Conservation (phyloP, 345 rosid genomes). For the Euclidium syriacum region DNA sequence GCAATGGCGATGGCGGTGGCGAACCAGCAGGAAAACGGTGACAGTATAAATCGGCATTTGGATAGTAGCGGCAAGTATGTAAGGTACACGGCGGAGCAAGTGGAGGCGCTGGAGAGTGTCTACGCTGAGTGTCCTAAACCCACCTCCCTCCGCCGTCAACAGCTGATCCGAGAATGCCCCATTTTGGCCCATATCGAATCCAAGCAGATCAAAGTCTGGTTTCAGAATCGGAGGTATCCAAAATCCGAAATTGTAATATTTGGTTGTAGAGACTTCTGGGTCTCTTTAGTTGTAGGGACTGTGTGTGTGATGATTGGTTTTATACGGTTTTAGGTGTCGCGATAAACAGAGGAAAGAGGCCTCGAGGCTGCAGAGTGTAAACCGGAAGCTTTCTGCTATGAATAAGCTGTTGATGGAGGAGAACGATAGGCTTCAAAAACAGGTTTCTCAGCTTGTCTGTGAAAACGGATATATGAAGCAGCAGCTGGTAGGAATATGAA, state of each 20-base stretch:
- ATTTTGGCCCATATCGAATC: constrained; percentile 34
- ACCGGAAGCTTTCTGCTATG: constrained; percentile 86
- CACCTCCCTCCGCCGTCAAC: constrained; percentile 31
- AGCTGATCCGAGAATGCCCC: constrained; percentile 34
- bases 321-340: constrained; percentile 70
- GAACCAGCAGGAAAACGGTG: too few species aligned
- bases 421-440: constrained; percentile 96
- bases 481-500: too few species aligned
- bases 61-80: constrained; percentile 36
- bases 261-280: neutral
- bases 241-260: neutral
- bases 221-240: constrained; percentile 41
- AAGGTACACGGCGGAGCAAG: constrained; percentile 37
- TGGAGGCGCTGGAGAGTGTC: constrained; percentile 37
- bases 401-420: constrained; percentile 98
- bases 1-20: too few species aligned
- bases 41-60: too few species aligned
- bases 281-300: too few species aligned
- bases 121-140: constrained; percentile 38
- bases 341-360: constrained; percentile 98
- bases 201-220: constrained; percentile 41
- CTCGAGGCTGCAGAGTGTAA: constrained; percentile 86
- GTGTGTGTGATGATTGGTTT: too few species aligned
- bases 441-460: constrained; percentile 90
- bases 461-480: constrained; percentile 86